Percentiles rank a stretch among this genome's conserved stretches.
phyloP scores from a whole-genome alignment of 306 rosid species.

The Casuarina glauca region DNA sequence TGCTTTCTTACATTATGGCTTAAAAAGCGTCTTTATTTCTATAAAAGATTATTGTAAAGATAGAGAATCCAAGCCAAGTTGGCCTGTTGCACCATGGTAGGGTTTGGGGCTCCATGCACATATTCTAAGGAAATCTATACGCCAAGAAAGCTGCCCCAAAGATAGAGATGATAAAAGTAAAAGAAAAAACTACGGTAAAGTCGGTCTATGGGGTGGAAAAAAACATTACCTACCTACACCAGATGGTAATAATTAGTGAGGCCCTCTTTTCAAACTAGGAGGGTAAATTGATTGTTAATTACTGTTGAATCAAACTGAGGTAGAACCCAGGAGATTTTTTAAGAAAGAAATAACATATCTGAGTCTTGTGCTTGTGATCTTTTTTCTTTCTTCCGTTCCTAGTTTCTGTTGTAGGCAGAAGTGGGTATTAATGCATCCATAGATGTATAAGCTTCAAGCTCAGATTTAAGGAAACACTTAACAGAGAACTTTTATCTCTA shows the following conservation, averaged over 20 bases:
- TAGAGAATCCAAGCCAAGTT: constrained; percentile 10
- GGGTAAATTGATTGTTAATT: neutral
- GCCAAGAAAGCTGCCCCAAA: constrained; percentile 15
- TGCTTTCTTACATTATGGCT: constrained; percentile 15
- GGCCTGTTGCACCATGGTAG: constrained; percentile 29
- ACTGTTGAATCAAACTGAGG: neutral
- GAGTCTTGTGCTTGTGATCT: neutral
- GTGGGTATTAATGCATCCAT: neutral
- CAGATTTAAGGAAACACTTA: neutral
- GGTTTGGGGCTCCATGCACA: constrained; percentile 65
- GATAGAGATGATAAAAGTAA: too few species aligned
- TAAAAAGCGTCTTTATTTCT: neutral
- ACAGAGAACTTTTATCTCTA: too few species aligned
- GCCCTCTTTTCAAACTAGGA: neutral
- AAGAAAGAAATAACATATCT: neutral
- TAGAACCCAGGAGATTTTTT: neutral
- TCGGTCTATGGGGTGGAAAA: neutral
- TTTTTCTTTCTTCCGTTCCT: neutral
- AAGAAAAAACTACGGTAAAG: neutral
- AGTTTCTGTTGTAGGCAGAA: neutral
- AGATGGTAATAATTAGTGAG: neutral
- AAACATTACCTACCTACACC: neutral
- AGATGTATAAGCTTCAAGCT: neutral
- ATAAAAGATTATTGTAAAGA: neutral
- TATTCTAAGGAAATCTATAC: constrained; percentile 24